phyloP scores from a whole-genome alignment of 1,284 basidiomycete genomes.

The Megacollybia platyphylla region DNA sequence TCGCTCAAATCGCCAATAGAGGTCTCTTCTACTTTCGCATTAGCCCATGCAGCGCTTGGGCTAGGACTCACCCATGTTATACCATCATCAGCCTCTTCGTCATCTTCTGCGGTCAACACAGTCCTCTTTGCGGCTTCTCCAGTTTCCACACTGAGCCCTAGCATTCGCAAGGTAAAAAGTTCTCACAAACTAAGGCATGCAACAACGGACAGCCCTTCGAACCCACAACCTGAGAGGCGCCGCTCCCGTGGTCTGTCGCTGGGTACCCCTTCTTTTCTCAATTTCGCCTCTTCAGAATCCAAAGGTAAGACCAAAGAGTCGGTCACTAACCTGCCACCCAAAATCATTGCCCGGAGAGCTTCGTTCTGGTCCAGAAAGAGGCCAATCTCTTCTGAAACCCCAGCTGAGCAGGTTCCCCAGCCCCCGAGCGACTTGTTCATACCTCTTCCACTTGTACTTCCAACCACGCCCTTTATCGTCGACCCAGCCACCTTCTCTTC shows the following conservation, averaged over 20 bases:
- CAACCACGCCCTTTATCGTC: constrained; percentile 41
- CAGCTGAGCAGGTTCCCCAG: constrained; percentile 1
- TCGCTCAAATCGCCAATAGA: constrained; percentile 10
- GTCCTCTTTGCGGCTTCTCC: constrained; percentile 19
- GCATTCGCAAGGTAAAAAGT: constrained; percentile 31
- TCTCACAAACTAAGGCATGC: constrained; percentile 22
- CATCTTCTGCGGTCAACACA: constrained; percentile 26
- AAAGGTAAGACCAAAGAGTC: constrained; percentile 33
- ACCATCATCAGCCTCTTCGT: constrained; percentile 28
- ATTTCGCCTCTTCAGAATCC: constrained; percentile 20
- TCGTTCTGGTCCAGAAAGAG: constrained; percentile 37
- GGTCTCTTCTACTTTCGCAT: constrained; percentile 26
- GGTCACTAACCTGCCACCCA: constrained; percentile 17
- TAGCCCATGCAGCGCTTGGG: constrained; percentile 46
- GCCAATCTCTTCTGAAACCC: constrained; percentile 5
- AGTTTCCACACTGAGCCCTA: constrained; percentile 9
- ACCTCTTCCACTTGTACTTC: constrained; percentile 33
- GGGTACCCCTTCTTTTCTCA: constrained; percentile 24
- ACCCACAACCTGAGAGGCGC: background rate
- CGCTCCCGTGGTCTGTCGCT: constrained; percentile 29
- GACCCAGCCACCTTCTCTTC: constrained; percentile 16
- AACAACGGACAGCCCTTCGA: background rate
- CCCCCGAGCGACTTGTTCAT: constrained; percentile 13
- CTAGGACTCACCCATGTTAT: constrained; percentile 42
- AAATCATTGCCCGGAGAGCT: constrained; percentile 33